These are phyloP conservation scores for Suillus ampliporus DNA, from an alignment of 768 basidiomycete genomes.

Conservation along the genomic window DNA sequence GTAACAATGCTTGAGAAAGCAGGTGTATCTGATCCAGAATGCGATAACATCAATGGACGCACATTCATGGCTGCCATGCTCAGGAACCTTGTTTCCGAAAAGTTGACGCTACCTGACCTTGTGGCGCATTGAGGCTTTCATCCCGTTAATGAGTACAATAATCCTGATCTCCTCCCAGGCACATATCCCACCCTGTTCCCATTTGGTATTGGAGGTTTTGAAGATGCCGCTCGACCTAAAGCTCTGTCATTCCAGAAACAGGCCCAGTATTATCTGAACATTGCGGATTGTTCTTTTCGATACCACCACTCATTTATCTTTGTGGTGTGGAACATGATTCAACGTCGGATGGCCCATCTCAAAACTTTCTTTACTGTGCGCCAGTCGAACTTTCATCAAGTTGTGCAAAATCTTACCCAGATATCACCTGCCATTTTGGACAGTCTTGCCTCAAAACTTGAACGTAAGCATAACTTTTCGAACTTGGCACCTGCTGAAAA, in stretches of 20 bases:
- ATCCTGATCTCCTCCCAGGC: conserved; percentile 34
- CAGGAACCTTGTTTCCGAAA: conserved; percentile 20
- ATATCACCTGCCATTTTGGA: not conserved
- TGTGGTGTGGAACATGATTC: conserved; percentile 33
- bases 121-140: conserved; percentile 20
- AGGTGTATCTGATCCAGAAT: too few relatives aligned
- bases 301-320: conserved; percentile 34
- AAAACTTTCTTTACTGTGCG: conserved; percentile 24
- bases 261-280: conserved; percentile 29
- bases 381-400: not conserved
- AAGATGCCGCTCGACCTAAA: conserved; percentile 17
- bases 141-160: conserved; percentile 35
- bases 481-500: conserved; percentile 22
- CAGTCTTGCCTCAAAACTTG: conserved; percentile 15
- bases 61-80: conserved; percentile 29
- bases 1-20: too few relatives aligned
- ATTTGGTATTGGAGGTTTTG: conserved; percentile 37
- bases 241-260: conserved; percentile 26
- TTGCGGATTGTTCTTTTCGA: conserved; percentile 25
- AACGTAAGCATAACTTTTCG: conserved; percentile 13
- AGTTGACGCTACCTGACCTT: conserved; percentile 23
- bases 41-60: conserved; percentile 13
- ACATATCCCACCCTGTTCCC: conserved; percentile 38
- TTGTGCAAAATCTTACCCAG: not conserved
- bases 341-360: conserved; percentile 26